Evolutionary conservation across 352 stramenopile species (phyloP).

Genomic region (Globisporangium cederbergense): DNA sequence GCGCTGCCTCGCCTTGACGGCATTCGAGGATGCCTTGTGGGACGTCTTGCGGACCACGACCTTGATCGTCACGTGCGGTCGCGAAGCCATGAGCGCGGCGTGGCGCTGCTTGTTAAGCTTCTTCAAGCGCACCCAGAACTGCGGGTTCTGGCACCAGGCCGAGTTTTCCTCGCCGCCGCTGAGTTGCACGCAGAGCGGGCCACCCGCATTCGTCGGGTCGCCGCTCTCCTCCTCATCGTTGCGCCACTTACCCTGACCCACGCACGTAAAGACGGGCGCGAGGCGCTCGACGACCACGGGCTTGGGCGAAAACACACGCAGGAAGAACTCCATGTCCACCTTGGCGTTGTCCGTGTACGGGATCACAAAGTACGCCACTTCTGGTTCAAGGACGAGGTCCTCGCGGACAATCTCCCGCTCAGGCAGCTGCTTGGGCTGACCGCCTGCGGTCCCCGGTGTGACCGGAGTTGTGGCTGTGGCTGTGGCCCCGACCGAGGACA

Average conservation of each 20-base stretch:
- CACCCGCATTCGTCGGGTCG: constrained; percentile 67
- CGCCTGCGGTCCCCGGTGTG: constrained; percentile 1
- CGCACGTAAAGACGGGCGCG: constrained; percentile 52
- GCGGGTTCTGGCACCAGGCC: constrained; percentile 85
- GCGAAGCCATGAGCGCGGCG: constrained; percentile 28
- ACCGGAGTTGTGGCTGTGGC: background rate
- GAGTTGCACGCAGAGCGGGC: constrained; percentile 55
- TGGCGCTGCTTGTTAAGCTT: constrained; percentile 22
- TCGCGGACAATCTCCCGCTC: constrained; percentile 82
- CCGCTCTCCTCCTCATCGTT: constrained; percentile 41
- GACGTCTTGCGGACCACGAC: constrained; percentile 69
- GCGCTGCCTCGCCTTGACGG: constrained; percentile 44
- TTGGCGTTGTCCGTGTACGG: constrained; percentile 77
- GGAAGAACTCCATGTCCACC: constrained; percentile 89
- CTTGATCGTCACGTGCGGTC: constrained; percentile 64
- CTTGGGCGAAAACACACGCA: constrained; percentile 81
- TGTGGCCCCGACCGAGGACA: background rate
- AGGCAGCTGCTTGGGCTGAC: constrained; percentile 36
- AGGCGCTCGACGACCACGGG: constrained; percentile 73
- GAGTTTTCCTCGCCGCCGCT: constrained; percentile 50
- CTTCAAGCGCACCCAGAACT: constrained; percentile 75
- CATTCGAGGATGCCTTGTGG: constrained; percentile 32
- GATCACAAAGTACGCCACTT: constrained; percentile 75
- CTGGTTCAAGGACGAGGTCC: constrained; percentile 68
- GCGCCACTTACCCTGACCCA: constrained; percentile 67